Conservation (phyloP, 129 eudicot genomes). For the Kitagawia praeruptora region DNA sequence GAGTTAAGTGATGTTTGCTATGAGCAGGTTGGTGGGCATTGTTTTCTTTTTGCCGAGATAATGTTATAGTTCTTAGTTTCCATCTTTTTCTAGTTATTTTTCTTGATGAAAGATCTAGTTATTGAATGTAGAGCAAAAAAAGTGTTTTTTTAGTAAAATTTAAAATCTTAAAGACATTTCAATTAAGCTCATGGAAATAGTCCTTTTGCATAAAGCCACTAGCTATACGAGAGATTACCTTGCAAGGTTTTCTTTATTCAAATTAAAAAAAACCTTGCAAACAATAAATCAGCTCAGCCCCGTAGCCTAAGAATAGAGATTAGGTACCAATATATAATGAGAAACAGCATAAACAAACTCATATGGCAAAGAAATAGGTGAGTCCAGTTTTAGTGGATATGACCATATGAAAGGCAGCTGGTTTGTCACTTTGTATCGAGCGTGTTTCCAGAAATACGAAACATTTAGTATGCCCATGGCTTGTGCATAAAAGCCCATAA, state of each 20-base stretch:
- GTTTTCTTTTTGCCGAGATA: not conserved
- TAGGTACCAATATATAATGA: not conserved
- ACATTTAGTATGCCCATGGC: not conserved
- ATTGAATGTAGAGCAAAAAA: not conserved
- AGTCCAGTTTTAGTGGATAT: not conserved
- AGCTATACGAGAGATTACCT: not conserved
- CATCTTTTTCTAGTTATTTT: not conserved
- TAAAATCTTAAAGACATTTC: not conserved
- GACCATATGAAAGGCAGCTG: not conserved
- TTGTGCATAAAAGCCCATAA: not conserved
- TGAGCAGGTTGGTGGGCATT: conserved; percentile 65
- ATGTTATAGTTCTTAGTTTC: not conserved
- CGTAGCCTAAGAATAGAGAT: not conserved
- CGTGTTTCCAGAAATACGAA: not conserved
- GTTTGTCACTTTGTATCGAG: not conserved
- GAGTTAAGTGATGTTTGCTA: conserved; percentile 72
- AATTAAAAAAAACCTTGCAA: not conserved
- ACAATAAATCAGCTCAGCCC: not conserved
- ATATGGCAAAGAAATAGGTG: not conserved
- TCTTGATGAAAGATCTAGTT: not conserved
- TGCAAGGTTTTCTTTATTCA: too few relatives aligned
- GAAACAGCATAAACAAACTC: not conserved
- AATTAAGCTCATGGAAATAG: not conserved
- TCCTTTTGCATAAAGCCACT: not conserved
- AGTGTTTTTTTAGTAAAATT: not conserved